These are phyloP conservation scores for Clonostachys chloroleuca DNA, from an alignment of 2,329 filamentous ascomycete genomes.

Conservation along the genomic window DNA sequence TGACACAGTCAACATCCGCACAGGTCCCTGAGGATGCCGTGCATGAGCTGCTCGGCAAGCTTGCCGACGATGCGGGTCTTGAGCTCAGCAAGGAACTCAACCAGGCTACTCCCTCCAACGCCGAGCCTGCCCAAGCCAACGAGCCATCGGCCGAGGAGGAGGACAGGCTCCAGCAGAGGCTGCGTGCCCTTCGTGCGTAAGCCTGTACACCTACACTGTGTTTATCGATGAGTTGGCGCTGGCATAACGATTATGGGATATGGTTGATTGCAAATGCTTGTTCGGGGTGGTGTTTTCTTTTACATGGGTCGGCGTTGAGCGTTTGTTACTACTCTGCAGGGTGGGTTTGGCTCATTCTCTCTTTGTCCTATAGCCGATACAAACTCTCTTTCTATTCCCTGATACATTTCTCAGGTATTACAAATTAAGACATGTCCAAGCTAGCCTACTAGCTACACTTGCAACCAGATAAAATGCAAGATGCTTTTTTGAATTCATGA, in stretches of 20 bases:
- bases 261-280: background rate
- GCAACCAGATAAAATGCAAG: background rate
- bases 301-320: background rate
- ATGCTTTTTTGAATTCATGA: background rate
- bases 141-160: constrained; percentile 76
- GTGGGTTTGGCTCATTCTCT: background rate
- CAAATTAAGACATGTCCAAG: no score
- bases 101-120: constrained; percentile 47
- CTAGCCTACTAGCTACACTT: no score
- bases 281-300: background rate
- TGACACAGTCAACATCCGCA: constrained; percentile 69
- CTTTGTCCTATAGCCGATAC: background rate
- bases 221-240: no score
- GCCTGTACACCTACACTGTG: no score
- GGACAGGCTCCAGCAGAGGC: constrained; percentile 63
- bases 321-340: background rate
- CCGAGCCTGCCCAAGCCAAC: constrained; percentile 49
- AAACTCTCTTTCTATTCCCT: background rate
- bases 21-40: constrained; percentile 78
- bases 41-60: constrained; percentile 77
- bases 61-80: constrained; percentile 84
- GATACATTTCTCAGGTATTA: background rate
- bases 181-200: constrained; percentile 50
- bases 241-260: no score
- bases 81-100: constrained; percentile 74